Percentiles rank a stretch among this genome's conserved stretches.
Evolutionary conservation across 805 yeast species (phyloP).

Genomic region (Candida patagonica): DNA sequence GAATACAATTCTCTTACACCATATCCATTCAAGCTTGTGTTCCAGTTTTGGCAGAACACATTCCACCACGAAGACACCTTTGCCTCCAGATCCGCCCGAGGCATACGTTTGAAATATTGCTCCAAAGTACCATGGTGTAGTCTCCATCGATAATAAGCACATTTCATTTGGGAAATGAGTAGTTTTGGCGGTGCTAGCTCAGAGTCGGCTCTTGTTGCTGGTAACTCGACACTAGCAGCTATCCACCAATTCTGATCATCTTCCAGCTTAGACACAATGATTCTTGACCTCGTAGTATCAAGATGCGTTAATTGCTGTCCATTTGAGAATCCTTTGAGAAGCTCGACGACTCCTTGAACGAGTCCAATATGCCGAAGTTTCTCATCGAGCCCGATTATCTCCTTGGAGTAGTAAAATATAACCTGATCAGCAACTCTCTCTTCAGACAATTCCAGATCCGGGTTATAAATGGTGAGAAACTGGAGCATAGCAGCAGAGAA

Average conservation of each 20-base stretch:
- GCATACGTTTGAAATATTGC: not conserved
- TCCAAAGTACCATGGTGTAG: constrained; percentile 28
- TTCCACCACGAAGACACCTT: constrained; percentile 17
- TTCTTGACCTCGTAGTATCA: constrained; percentile 29
- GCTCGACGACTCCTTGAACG: constrained; percentile 32
- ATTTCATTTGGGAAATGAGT: constrained; percentile 22
- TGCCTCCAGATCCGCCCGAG: constrained; percentile 7
- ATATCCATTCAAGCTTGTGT: constrained; percentile 9
- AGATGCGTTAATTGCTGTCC: constrained; percentile 18
- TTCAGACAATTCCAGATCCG: constrained; percentile 26
- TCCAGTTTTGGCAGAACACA: constrained; percentile 18
- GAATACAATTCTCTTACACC: constrained; percentile 12
- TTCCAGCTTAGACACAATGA: constrained; percentile 24
- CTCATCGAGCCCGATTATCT: constrained; percentile 22
- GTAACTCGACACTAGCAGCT: constrained; percentile 23
- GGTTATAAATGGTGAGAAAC: constrained; percentile 31
- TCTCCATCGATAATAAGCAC: constrained; percentile 29
- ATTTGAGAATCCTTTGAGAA: constrained; percentile 18
- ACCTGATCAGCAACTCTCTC: constrained; percentile 29
- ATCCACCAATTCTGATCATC: constrained; percentile 25
- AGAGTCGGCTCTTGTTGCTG: not conserved
- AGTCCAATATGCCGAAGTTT: constrained; percentile 35
- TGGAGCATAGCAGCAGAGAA: constrained; percentile 5
- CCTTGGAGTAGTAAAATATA: constrained; percentile 25
- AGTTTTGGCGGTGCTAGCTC: constrained; percentile 23